Base-by-base conservation (phyloP, 1,139 yeast species). In the Blastobotrys malaysiensis region DNA sequence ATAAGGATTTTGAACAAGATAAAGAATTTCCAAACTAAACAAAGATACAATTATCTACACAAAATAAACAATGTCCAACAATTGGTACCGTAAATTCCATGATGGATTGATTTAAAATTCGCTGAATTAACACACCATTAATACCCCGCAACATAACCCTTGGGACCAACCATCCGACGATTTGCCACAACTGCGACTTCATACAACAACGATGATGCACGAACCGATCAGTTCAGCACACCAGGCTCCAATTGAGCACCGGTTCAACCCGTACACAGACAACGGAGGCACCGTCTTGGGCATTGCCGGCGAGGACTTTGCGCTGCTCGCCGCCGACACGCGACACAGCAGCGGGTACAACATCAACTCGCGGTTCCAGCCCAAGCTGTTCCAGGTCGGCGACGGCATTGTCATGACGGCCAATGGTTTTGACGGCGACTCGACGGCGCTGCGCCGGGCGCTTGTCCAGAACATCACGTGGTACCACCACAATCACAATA, bases 261-360 rank as follows among this genome's bases (percentile, higher is more conserved):
- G 88, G 68, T 93, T 93, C 77, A 91, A 93, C 68, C 99, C 99
- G 53, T 93, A 93, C 75, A 78, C 95, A 51, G 97, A 93, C 71
- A 90, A 91, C 67, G 99, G 99, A 63, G 99, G 99, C 65, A 91
- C 98, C 6, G 93, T 91, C 55, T 76, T 93, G 62, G 99, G 98
- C 57, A 93, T 93, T 72, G 97, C 99, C 2, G 99, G 99, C 50
- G 88, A 88, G 68, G 98, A 93, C 72, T 93, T 90, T 67, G 97
- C 97, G 27, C 95, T 93, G 45, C 78, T 93, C 59, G 99, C 99
- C 0, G 98, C 99, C 51, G 99, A 95, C 71, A 93, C 99, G 19
- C 86, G 99, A 76, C 96, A 88, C 69, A 90, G 96, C 6, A 86
- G 87, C 43, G 99, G 97, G 39, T 93, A 89, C 74, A 85, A 90